A percentile compares a stretch with the other conserved stretches of the same genome.
Evolutionary conservation across 2,329 filamentous ascomycete species (phyloP).

Genomic region (Fusarium luffae): DNA sequence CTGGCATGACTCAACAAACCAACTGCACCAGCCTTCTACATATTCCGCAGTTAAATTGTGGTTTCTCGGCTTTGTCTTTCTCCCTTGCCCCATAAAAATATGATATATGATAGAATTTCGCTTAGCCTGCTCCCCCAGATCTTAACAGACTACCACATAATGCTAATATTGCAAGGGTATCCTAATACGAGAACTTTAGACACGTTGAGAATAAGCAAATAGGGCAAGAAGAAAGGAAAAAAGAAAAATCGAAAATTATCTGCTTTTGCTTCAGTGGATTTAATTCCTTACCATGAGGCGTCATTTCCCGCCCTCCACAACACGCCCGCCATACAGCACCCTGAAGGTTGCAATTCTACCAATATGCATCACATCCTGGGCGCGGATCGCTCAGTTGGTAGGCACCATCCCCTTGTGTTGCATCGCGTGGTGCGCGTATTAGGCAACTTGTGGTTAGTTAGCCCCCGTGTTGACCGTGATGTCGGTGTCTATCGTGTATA

Average conservation of each 20-base stretch:
- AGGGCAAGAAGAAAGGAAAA: not conserved
- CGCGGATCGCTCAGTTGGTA: slow-evolving; percentile 40
- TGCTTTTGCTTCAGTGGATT: not conserved
- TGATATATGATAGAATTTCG: slow-evolving; percentile 33
- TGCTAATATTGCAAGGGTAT: slow-evolving; percentile 31
- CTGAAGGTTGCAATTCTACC: slow-evolving; percentile 24
- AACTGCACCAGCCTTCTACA: slow-evolving; percentile 5
- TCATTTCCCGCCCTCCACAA: slow-evolving; percentile 22
- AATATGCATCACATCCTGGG: slow-evolving; percentile 39
- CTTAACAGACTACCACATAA: slow-evolving; percentile 23
- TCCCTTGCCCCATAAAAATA: slow-evolving; percentile 19
- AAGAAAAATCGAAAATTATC: not conserved
- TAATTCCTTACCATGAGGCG: slow-evolving; percentile 10
- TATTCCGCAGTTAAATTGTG: slow-evolving; percentile 17
- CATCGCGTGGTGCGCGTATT: slow-evolving; percentile 31
- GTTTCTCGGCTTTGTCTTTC: slow-evolving; percentile 5
- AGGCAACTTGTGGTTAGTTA: slow-evolving; percentile 11
- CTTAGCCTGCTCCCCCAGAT: slow-evolving; percentile 16
- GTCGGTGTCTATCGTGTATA: slow-evolving; percentile 5
- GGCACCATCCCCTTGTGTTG: slow-evolving; percentile 35
- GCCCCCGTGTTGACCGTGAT: slow-evolving; percentile 1
- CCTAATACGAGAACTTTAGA: slow-evolving; percentile 10
- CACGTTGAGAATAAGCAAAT: not conserved
- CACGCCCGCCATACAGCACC: slow-evolving; percentile 21
- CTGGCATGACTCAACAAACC: slow-evolving; percentile 11